A percentile compares a stretch with the other conserved stretches of the same genome.
These are phyloP conservation scores for Neurospora pannonica DNA, from an alignment of 495 filamentous ascomycete genomes.

Conservation along the genomic window DNA sequence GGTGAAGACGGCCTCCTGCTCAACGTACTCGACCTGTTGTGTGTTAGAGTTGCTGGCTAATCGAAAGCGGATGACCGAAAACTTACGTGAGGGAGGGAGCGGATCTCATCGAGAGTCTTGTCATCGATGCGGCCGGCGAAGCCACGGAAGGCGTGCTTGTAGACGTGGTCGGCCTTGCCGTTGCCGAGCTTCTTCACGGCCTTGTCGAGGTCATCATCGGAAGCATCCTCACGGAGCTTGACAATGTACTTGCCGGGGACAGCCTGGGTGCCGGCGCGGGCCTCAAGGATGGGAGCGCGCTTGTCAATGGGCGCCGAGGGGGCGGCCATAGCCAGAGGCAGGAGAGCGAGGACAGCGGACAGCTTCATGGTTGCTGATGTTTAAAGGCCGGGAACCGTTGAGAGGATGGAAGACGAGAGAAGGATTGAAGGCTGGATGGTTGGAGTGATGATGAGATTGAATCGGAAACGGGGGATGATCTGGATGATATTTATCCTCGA, in stretches of 20 bases:
- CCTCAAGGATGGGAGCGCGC: conserved; percentile 7
- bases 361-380: neutral
- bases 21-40: conserved; percentile 42
- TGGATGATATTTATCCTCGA: neutral
- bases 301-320: conserved; percentile 10
- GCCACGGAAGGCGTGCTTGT: conserved; percentile 34
- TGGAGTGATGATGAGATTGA: neutral
- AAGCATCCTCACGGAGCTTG: conserved; percentile 40
- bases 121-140: conserved; percentile 30
- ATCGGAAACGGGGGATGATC: neutral
- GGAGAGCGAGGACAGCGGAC: conserved; percentile 13
- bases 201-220: conserved; percentile 21
- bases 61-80: neutral
- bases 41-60: conserved; percentile 7
- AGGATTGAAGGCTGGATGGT: neutral
- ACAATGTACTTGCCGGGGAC: conserved; percentile 48
- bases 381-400: neutral
- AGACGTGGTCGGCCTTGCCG: conserved; percentile 31
- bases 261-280: conserved; percentile 14
- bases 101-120: conserved; percentile 31
- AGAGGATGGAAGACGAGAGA: neutral
- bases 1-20: conserved; percentile 39
- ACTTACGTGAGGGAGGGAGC: conserved; percentile 31
- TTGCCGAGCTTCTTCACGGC: conserved; percentile 22
- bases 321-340: conserved; percentile 14